Conservation (phyloP, 139 green algal genomes). For the Chlamydomonas sp. region DNA sequence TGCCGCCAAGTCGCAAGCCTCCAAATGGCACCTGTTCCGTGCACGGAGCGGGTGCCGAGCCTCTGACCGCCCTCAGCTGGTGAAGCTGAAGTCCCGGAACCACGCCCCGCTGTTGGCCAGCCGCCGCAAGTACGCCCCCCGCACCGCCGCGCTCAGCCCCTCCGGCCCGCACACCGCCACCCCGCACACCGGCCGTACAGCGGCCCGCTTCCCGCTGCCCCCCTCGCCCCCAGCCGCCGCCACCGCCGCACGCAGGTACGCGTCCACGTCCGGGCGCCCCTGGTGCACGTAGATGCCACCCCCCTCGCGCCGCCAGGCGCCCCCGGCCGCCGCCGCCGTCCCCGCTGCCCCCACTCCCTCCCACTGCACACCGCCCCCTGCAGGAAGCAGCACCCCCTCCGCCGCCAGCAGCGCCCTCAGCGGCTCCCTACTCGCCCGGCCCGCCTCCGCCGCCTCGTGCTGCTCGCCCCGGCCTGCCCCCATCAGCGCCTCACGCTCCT, state of each 20-base stretch:
- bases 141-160: neutral
- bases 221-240: neutral
- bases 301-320: neutral
- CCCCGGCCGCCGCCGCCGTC: neutral
- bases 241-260: neutral
- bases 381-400: neutral
- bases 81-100: conserved; percentile 39
- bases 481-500: neutral
- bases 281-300: neutral
- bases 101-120: neutral
- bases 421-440: neutral
- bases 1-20: too few species aligned
- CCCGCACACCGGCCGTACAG: neutral
- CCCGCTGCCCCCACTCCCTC: neutral
- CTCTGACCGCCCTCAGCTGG: neutral
- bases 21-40: too few species aligned
- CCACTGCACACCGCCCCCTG: neutral
- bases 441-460: neutral
- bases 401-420: neutral
- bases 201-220: neutral
- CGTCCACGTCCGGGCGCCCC: conserved; percentile 9
- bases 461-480: neutral
- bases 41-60: too few species aligned
- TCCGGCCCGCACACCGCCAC: conserved; percentile 32
- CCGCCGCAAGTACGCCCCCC: neutral